phyloP scores from a whole-genome alignment of 345 rosid genomes.

The Theobroma cacao region DNA sequence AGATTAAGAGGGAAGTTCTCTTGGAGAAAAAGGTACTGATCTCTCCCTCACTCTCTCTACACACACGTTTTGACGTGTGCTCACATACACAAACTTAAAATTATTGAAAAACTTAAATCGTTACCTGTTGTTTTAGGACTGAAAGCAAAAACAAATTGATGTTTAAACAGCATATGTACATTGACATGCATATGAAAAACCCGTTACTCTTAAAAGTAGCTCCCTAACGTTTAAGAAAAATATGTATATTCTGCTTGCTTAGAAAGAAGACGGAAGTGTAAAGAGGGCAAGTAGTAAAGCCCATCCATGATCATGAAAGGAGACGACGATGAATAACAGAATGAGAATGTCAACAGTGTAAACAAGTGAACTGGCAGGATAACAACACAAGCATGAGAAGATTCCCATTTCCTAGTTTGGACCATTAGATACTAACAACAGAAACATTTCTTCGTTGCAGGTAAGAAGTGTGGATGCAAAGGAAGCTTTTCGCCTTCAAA shows the following conservation, averaged over 20 bases:
- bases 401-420: not conserved
- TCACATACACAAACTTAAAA: not conserved
- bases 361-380: not conserved
- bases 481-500: slow-evolving; percentile 91
- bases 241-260: not conserved
- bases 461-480: slow-evolving; percentile 94
- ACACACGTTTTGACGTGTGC: not conserved
- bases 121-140: not conserved
- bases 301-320: not conserved
- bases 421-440: not conserved
- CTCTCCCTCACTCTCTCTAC: not conserved
- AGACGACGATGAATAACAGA: not conserved
- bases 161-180: not conserved
- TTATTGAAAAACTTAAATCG: not conserved
- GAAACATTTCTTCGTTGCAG: slow-evolving; percentile 29
- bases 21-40: slow-evolving; percentile 69
- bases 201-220: not conserved
- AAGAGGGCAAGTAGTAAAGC: not conserved
- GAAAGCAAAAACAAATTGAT: not conserved
- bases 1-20: slow-evolving; percentile 71
- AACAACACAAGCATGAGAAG: not conserved
- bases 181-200: not conserved
- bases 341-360: not conserved
- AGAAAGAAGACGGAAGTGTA: not conserved
- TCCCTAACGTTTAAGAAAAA: not conserved